Evolutionary conservation across 805 yeast genomes (phyloP), one percentile per base, ranked within the genome.

Genomic region (Ogataea zsoltii): DNA sequence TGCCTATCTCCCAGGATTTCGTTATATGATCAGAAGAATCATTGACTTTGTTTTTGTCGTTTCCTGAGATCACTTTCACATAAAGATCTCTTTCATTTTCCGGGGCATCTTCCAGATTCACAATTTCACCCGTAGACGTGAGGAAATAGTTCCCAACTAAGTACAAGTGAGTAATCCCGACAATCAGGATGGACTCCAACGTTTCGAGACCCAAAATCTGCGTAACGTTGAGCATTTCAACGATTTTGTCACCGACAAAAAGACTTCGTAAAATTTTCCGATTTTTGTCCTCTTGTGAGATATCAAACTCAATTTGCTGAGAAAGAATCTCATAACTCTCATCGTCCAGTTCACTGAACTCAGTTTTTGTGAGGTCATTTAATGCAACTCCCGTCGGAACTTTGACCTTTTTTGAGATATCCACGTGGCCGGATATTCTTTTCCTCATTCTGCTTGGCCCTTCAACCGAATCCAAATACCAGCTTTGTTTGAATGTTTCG

Each of bases 191-290:
- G 13, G 92, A 87, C 57, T 88, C 96, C 14, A 76, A 69, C 2
- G 90, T 81, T 25, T 82, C 87, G n/a, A 89, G 66, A 0, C 96
- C 96, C 46, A 83, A 67, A 16, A 90, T 78, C 39, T 82, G 80
- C 44, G 91, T 80, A 1, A 86, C 81, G 60, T 89, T 89, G 83
- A 88, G 83, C 14, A 89, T 66, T 12, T 79, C 78, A n/a, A 70
- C 75, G 18, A 90, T 86, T 37, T 74, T 75, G 60, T 89, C 97
- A 13, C 86, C 86, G 41, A 79, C 75, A 53, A 69, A 81, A 44
- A 89, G 66, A 54, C 87, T 77, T 46, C 91, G 74, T 16, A 88
- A 66, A 1, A 89, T 84, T 56, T 83, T 85, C 44, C 96, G 67
- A 60, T 88, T 87, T 55, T 80, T 80, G 60, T 88, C 95, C 50